Conservation (phyloP, 139 green algal genomes). For the Chlamydomonas sp. region DNA sequence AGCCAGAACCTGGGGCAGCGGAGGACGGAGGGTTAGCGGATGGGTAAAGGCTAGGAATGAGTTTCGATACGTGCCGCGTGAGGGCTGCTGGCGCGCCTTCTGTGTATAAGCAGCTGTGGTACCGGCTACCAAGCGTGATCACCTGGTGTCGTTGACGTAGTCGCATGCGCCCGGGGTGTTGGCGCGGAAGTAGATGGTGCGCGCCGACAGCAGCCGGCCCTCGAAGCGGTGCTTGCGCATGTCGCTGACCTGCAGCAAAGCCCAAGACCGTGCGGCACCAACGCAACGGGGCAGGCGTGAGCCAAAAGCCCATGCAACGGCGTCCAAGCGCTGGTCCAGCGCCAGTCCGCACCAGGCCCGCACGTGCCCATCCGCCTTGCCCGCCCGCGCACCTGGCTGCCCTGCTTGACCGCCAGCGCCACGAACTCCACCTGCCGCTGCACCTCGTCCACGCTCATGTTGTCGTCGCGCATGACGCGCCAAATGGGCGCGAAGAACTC, state of each 20-base stretch:
- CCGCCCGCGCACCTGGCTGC: slow-evolving; percentile 49
- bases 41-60: background rate
- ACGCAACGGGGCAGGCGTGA: background rate
- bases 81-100: background rate
- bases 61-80: background rate
- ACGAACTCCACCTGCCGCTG: slow-evolving; percentile 76
- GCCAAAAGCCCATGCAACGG: background rate
- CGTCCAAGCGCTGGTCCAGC: no score
- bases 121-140: background rate
- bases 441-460: slow-evolving; percentile 80
- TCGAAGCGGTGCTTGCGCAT: slow-evolving; percentile 77
- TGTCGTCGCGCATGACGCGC: slow-evolving; percentile 86
- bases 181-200: slow-evolving; percentile 86
- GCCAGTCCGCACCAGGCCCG: background rate
- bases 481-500: slow-evolving; percentile 94
- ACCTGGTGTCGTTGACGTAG: slow-evolving; percentile 85
- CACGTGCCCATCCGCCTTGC: background rate
- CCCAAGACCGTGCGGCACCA: background rate
- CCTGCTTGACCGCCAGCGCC: slow-evolving; percentile 84
- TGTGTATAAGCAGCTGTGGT: background rate
- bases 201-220: slow-evolving; percentile 35
- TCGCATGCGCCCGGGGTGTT: slow-evolving; percentile 70
- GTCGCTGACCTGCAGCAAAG: slow-evolving; percentile 66
- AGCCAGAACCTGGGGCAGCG: slow-evolving; percentile 37
- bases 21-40: background rate